These are phyloP conservation scores for Plectosphaerella plurivora DNA, from an alignment of 2,329 filamentous ascomycete genomes.

Conservation along the genomic window DNA sequence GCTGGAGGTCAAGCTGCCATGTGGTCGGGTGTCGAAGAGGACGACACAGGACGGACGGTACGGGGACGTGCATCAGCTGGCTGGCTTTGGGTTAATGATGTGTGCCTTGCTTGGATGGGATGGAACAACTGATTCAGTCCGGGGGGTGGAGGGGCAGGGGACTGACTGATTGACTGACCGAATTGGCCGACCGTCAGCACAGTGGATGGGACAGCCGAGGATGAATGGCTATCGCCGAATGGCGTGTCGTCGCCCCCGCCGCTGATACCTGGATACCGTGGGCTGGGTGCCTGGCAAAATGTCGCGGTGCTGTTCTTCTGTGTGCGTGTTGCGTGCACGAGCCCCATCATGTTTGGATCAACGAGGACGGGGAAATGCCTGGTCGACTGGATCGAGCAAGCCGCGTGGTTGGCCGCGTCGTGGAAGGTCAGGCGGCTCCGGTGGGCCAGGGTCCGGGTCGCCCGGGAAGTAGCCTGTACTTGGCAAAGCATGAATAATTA, in stretches of 20 bases:
- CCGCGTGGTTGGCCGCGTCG: constrained; percentile 1
- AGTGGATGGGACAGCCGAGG: neutral
- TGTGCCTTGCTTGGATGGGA: neutral
- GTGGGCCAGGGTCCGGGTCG: neutral
- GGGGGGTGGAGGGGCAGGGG: no score
- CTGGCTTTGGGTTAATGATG: neutral
- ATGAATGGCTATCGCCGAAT: no score
- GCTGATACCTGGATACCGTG: no score
- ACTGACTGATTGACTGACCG: no score
- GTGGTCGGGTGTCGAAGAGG: neutral
- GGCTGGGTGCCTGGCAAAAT: no score
- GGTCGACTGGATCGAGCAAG: neutral
- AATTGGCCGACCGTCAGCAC: no score
- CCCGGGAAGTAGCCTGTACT: neutral
- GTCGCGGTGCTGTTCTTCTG: no score
- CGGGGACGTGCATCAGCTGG: neutral
- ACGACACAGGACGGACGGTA: no score
- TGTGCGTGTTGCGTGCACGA: neutral
- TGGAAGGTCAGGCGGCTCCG: neutral
- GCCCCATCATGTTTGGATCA: neutral
- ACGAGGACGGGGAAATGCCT: neutral
- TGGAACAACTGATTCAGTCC: no score
- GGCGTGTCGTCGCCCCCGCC: no score
- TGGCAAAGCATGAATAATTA: neutral
- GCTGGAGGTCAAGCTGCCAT: neutral